Base-by-base conservation (phyloP, 768 basidiomycete genomes). In the Lactifluus rugatus region DNA sequence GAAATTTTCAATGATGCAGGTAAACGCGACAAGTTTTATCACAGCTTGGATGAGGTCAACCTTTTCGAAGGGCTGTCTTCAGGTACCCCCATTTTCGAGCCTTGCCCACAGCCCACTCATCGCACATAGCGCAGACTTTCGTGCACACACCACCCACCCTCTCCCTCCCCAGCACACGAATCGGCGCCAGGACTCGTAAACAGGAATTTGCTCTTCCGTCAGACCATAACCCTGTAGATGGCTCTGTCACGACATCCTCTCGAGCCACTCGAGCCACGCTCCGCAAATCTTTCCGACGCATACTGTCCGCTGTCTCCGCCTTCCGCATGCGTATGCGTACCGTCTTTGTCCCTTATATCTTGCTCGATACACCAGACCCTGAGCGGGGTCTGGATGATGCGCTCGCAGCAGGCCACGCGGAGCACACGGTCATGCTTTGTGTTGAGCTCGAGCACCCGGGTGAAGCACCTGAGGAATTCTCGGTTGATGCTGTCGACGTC, bases 301-400 rank as follows among this genome's bases (percentile, higher is more conserved):
- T 87, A 1, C 72, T 96, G 17, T 77, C 78, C 46, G 86, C 89
- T 0, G 83, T 86, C 3, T 87, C 89, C 26, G 93, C 91, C 3
- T 87, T 96, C 70, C 79, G 84, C 21, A 87, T 96, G 25, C 83
- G 92, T 34, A 95, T 95, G 93, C 81, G 92, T n/a, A 93, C 92
- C 0, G 87, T 93, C 5, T 91, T 93, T 62, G 84, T 94, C 11
- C 93, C 93, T 0, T 85, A 90, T 63, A 80, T 93, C 21, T 75
- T 92, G 46, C 72, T 91, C 6, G 75, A 74, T 28, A 54, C 59
- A 17, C 36, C 54, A 19, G 69, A 71, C 26, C 65, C 68, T 8
- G 65, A 53, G 36, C 56, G 66, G 41, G 74, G 76, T n/a, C 63
- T 75, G 54, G 72, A 69, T 26, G 74, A 76, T 61, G 72, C 78